A percentile compares a stretch with the other conserved stretches of the same genome.
These are phyloP conservation scores for Magnolia officinalis DNA, from an alignment of 164 flowering plant species.

Conservation along the genomic window DNA sequence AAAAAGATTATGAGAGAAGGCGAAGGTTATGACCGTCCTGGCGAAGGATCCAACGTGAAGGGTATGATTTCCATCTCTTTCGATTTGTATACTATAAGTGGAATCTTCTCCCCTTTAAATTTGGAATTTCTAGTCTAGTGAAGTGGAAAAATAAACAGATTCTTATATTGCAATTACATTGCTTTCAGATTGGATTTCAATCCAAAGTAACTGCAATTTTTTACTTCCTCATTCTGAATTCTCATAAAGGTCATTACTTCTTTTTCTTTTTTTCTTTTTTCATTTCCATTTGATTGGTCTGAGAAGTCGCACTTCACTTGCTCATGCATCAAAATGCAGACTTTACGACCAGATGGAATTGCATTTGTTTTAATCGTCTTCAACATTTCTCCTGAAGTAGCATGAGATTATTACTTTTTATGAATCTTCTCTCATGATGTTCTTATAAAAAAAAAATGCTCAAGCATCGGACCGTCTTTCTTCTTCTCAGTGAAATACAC, in stretches of 20 bases:
- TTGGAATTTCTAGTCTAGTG: neutral
- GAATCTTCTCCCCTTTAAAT: neutral
- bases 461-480: neutral
- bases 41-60: conserved; percentile 44
- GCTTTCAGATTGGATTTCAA: neutral
- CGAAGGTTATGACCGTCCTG: conserved; percentile 39
- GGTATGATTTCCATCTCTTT: conserved; percentile 23
- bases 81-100: too few relatives aligned
- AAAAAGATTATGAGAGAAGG: conserved; percentile 41
- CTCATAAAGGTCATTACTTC: too few relatives aligned
- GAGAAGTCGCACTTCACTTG: neutral
- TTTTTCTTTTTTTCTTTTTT: too few relatives aligned
- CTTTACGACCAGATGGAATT: neutral
- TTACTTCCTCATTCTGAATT: neutral
- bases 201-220: neutral
- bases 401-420: too few relatives aligned
- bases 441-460: neutral
- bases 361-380: neutral
- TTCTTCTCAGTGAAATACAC: conserved; percentile 29
- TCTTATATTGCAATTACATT: neutral
- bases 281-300: neutral
- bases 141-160: too few relatives aligned
- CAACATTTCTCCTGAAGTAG: too few relatives aligned
- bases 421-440: too few relatives aligned
- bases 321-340: neutral